phyloP scores from a whole-genome alignment of 768 basidiomycete genomes.

The Lactarius sp. region DNA sequence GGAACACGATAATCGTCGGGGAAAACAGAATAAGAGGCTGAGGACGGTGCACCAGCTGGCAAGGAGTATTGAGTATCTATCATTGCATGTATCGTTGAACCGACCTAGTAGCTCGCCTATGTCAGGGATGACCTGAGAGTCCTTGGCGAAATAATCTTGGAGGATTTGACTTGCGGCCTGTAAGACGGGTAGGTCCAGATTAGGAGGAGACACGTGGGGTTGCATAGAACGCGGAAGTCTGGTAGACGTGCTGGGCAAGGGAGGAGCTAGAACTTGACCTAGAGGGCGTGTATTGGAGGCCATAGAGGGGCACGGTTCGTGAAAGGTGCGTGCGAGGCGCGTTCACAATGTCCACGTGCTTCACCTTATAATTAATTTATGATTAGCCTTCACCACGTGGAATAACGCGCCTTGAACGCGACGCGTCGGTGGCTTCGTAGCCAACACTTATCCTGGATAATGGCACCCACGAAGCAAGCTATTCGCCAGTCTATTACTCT shows the following conservation, averaged over 20 bases:
- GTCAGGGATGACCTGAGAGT: constrained; percentile 71
- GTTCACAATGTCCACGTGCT: constrained; percentile 11
- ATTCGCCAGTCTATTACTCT: constrained; percentile 81
- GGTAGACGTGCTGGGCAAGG: constrained; percentile 8
- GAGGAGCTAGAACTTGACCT: not conserved
- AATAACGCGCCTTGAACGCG: not conserved
- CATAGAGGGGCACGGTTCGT: not conserved
- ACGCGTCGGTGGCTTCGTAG: constrained; percentile 2
- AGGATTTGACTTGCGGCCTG: constrained; percentile 63
- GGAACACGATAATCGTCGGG: constrained; percentile 75
- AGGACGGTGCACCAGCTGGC: constrained; percentile 58
- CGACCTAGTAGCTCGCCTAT: constrained; percentile 55
- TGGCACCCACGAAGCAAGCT: constrained; percentile 43
- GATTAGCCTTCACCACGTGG: not conserved
- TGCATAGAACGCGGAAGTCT: constrained; percentile 16
- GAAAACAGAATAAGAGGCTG: constrained; percentile 73
- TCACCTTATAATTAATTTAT: not conserved
- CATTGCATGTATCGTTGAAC: not conserved
- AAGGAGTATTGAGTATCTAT: not conserved
- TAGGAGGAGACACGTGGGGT: constrained; percentile 24
- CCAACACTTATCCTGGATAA: constrained; percentile 20
- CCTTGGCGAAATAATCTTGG: constrained; percentile 64
- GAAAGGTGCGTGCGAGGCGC: not conserved
- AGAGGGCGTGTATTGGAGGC: not conserved
- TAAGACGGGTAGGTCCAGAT: constrained; percentile 57